Evolutionary conservation across 2,329 filamentous ascomycete genomes (phyloP).

Genomic region (Xylariaceae sp.): DNA sequence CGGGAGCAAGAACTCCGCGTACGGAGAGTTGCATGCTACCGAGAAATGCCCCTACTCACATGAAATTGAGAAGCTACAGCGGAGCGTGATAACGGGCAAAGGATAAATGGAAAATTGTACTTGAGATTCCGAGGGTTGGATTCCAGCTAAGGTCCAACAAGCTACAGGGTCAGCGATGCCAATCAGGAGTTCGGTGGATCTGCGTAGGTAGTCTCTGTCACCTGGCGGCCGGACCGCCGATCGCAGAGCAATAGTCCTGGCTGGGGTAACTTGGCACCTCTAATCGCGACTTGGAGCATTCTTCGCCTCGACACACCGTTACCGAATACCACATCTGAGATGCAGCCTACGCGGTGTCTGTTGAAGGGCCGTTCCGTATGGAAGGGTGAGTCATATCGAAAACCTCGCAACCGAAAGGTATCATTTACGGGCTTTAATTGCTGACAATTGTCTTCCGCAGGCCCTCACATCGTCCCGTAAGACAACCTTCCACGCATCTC

Average conservation of each 20-base stretch:
- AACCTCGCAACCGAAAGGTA: not conserved
- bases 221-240: not conserved
- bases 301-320: not conserved
- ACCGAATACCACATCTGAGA: conserved; percentile 21
- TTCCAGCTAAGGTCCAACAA: no score
- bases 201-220: conserved; percentile 9
- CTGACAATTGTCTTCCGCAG: conserved; percentile 34
- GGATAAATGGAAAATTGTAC: not conserved
- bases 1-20: not conserved
- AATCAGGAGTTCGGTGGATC: not conserved
- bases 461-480: conserved; percentile 69
- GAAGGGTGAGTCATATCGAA: conserved; percentile 27
- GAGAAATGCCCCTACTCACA: no score
- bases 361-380: conserved; percentile 34
- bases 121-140: not conserved
- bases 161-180: not conserved
- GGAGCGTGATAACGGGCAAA: not conserved
- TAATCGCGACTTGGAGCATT: not conserved
- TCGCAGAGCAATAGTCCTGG: no score
- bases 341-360: conserved; percentile 35
- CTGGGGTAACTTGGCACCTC: no score
- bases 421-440: not conserved
- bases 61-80: no score
- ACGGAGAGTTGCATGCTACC: no score
- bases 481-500: conserved; percentile 23